Evolutionary conservation across 202 grass and related monocot species (phyloP).

Genomic region (Schoenoplectus tabernaemontani): DNA sequence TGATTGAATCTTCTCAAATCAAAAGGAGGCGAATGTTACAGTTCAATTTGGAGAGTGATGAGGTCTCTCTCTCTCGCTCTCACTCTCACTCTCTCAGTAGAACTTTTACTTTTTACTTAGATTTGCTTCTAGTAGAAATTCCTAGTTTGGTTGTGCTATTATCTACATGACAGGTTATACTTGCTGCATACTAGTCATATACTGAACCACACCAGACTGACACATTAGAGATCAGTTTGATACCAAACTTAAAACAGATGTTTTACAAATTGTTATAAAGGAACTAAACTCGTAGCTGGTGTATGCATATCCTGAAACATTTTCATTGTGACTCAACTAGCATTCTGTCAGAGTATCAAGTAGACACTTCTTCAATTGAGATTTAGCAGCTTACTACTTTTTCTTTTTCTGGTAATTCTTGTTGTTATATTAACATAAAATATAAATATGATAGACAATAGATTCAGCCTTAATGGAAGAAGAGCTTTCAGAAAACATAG

Average conservation of each 20-base stretch:
- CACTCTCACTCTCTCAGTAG: neutral
- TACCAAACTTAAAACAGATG: constrained; percentile 5
- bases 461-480: constrained; percentile 47
- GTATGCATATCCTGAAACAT: neutral
- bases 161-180: neutral
- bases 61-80: constrained; percentile 24
- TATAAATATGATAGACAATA: constrained; percentile 32
- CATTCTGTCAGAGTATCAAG: neutral
- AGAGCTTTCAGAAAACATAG: constrained; percentile 46
- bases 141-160: neutral
- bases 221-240: neutral
- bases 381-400: neutral
- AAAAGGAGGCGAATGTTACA: constrained; percentile 89
- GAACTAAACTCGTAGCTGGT: neutral
- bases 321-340: no score
- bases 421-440: neutral
- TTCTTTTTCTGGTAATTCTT: neutral
- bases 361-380: neutral
- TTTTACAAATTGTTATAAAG: neutral
- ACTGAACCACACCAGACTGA: neutral
- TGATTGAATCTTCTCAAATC: constrained; percentile 62
- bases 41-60: constrained; percentile 60
- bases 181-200: constrained; percentile 2
- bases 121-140: neutral
- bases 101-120: neutral